phyloP scores from a whole-genome alignment of 2,329 filamentous ascomycete species.

The Dactylellina haptotyla region DNA sequence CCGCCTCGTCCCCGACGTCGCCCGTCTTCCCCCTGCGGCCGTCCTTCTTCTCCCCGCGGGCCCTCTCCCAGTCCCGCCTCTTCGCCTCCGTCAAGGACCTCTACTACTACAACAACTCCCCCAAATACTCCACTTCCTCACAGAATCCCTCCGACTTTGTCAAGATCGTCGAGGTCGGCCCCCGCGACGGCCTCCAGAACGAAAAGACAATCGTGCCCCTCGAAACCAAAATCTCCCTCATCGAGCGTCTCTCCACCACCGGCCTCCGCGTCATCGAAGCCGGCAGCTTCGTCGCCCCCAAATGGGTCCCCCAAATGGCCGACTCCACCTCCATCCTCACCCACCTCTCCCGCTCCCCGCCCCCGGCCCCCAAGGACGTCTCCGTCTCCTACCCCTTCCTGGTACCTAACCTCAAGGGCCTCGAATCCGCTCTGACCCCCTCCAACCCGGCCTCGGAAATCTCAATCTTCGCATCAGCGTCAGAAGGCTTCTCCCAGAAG shows the following conservation, averaged over 20 bases:
- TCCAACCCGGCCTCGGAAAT: conserved; percentile 69
- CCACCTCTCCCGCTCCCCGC: conserved; percentile 71
- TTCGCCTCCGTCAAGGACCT: conserved; percentile 49
- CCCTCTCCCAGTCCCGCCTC: conserved; percentile 46
- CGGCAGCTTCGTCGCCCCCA: conserved; percentile 83
- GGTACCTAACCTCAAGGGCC: conserved; percentile 78
- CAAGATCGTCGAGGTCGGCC: conserved; percentile 82
- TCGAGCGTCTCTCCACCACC: conserved; percentile 74
- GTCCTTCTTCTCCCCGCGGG: conserved; percentile 40
- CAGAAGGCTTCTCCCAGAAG: conserved; percentile 79
- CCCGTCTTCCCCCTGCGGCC: conserved; percentile 28
- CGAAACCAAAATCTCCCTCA: conserved; percentile 78
- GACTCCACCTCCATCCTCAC: conserved; percentile 79
- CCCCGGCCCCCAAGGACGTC: conserved; percentile 66
- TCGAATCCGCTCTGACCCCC: conserved; percentile 64
- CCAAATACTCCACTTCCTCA: neutral
- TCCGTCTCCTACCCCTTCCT: conserved; percentile 77
- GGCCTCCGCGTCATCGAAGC: conserved; percentile 80
- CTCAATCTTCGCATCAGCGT: conserved; percentile 83
- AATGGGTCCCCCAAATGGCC: conserved; percentile 90
- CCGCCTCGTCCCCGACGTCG: conserved; percentile 4
- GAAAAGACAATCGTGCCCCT: conserved; percentile 77
- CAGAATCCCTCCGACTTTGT: conserved; percentile 60
- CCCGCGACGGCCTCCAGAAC: conserved; percentile 87
- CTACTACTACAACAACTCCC: conserved; percentile 29